These are phyloP conservation scores for Tolypocladium sp. DNA, from an alignment of 2,329 filamentous ascomycete genomes.

Conservation along the genomic window DNA sequence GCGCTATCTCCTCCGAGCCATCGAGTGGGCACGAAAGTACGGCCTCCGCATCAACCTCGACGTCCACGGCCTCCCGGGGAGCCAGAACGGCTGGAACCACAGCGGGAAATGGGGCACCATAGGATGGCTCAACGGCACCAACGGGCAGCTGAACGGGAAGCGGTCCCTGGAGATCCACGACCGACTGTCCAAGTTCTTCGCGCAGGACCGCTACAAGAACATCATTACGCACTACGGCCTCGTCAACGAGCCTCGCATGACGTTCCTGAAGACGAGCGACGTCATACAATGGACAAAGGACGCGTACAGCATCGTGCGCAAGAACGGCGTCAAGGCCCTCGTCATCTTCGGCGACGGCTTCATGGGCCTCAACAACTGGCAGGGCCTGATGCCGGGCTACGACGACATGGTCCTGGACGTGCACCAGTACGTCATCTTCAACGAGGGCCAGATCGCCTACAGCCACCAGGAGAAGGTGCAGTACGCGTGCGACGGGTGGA, in stretches of 20 bases:
- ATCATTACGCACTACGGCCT: slow-evolving; percentile 89
- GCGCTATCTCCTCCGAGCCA: slow-evolving; percentile 85
- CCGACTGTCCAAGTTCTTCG: slow-evolving; percentile 82
- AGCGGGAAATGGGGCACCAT: slow-evolving; percentile 75
- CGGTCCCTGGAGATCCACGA: slow-evolving; percentile 82
- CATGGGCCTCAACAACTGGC: slow-evolving; percentile 83
- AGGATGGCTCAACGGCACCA: slow-evolving; percentile 82
- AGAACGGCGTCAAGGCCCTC: slow-evolving; percentile 63
- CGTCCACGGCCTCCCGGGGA: slow-evolving; percentile 82
- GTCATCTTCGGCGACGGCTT: slow-evolving; percentile 93
- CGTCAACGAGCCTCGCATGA: slow-evolving; percentile 90
- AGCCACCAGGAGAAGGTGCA: slow-evolving; percentile 76
- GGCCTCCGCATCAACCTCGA: slow-evolving; percentile 90
- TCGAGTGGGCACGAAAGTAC: slow-evolving; percentile 90
- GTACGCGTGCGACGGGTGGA: slow-evolving; percentile 85
- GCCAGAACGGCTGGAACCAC: slow-evolving; percentile 97
- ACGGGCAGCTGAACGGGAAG: slow-evolving; percentile 69
- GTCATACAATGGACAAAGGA: slow-evolving; percentile 75
- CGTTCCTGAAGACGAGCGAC: slow-evolving; percentile 50
- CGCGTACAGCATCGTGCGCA: slow-evolving; percentile 63
- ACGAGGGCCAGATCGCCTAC: slow-evolving; percentile 73
- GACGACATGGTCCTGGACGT: slow-evolving; percentile 81
- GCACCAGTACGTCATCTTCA: slow-evolving; percentile 98
- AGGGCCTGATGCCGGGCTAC: slow-evolving; percentile 66
- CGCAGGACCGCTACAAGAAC: slow-evolving; percentile 86